Conservation (phyloP, 2,329 filamentous ascomycete genomes). For the Penicillium concentricum region DNA sequence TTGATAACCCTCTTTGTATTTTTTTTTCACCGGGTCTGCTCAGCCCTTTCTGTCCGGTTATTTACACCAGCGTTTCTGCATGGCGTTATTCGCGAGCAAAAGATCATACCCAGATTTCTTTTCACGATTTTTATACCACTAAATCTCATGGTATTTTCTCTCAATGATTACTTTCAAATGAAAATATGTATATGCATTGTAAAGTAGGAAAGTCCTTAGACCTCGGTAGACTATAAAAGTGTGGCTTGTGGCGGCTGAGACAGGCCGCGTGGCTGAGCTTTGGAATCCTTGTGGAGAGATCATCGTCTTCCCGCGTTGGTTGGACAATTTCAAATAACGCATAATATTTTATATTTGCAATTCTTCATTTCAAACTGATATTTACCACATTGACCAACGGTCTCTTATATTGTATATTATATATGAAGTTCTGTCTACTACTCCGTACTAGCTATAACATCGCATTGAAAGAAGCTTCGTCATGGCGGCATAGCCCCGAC, state of each 20-base stretch:
- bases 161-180: neutral
- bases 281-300: neutral
- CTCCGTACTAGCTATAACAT: neutral
- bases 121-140: constrained; percentile 11
- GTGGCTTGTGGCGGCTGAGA: neutral
- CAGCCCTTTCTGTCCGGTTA: neutral
- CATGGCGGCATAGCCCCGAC: neutral
- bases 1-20: neutral
- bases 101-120: constrained; percentile 27
- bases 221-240: no score
- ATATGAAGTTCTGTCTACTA: neutral
- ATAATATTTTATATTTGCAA: neutral
- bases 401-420: no score
- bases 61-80: constrained; percentile 23
- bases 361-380: neutral
- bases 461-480: constrained; percentile 3
- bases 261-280: neutral
- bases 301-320: neutral
- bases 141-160: constrained; percentile 3
- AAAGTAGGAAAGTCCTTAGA: neutral
- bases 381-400: neutral
- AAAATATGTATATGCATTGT: constrained; percentile 2
- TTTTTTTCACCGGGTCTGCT: neutral
- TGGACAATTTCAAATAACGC: neutral
- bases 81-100: constrained; percentile 27